Evolutionary conservation across 768 basidiomycete species (phyloP).

Genomic region (Candolleomyces eurysporus): DNA sequence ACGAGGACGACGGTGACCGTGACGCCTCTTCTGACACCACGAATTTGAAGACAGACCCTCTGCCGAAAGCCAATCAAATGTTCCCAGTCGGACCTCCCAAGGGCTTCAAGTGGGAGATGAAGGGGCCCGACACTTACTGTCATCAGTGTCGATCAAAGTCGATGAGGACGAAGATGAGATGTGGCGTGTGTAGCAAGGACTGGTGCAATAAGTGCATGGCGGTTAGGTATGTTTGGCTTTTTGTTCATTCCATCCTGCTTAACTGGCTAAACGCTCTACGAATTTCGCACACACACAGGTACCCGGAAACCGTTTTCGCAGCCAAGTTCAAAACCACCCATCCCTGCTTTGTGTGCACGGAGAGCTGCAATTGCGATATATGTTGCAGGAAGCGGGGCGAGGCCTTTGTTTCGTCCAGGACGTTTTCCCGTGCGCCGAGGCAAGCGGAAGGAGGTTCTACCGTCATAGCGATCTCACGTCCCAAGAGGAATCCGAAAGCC

Average conservation of each 20-base stretch:
- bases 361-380: constrained; percentile 2
- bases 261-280: neutral
- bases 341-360: constrained; percentile 2
- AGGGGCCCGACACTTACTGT: neutral
- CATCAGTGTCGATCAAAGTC: constrained; percentile 6
- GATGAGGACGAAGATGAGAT: constrained; percentile 2
- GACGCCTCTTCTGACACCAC: too few relatives aligned
- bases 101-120: neutral
- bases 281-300: neutral
- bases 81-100: neutral
- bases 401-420: neutral
- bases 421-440: neutral
- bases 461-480: neutral
- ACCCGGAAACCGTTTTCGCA: constrained; percentile 1
- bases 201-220: constrained; percentile 5
- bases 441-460: neutral
- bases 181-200: neutral
- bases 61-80: too few relatives aligned
- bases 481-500: neutral
- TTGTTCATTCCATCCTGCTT: neutral
- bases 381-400: constrained; percentile 10
- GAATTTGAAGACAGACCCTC: too few relatives aligned
- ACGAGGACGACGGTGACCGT: too few relatives aligned
- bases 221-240: neutral
- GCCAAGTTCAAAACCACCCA: neutral